Percentiles rank a stretch among this genome's conserved stretches.
These are phyloP conservation scores for Suillus occidentalis DNA, from an alignment of 768 basidiomycete species.

Conservation along the genomic window DNA sequence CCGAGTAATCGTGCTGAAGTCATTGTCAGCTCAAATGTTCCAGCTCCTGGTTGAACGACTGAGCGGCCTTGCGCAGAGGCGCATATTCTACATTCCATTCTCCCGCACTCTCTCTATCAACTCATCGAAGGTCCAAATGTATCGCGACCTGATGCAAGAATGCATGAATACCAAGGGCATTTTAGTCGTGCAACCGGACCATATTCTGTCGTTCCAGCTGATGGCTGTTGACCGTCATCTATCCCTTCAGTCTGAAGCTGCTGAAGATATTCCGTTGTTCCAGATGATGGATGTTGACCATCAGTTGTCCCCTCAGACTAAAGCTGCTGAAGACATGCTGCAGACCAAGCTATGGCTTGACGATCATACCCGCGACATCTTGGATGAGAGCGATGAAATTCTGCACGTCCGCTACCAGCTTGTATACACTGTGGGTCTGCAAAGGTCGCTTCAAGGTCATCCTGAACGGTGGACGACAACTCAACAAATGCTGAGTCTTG, in stretches of 20 bases:
- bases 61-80: constrained; percentile 44
- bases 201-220: constrained; percentile 51
- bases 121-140: constrained; percentile 14
- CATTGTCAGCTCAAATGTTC: constrained; percentile 49
- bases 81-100: constrained; percentile 51
- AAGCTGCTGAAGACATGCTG: constrained; percentile 22
- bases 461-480: constrained; percentile 20
- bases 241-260: constrained; percentile 10
- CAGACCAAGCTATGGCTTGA: constrained; percentile 16
- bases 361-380: background rate
- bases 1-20: constrained; percentile 52
- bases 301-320: constrained; percentile 12
- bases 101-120: constrained; percentile 38
- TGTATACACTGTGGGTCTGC: background rate
- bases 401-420: background rate
- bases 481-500: constrained; percentile 29
- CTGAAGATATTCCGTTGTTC: constrained; percentile 39
- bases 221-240: constrained; percentile 43
- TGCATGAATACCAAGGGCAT: constrained; percentile 44
- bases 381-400: background rate
- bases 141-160: constrained; percentile 35
- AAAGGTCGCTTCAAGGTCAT: background rate
- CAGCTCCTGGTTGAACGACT: constrained; percentile 44
- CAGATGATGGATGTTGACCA: constrained; percentile 46
- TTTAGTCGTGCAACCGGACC: constrained; percentile 53